Percentiles rank a stretch among this genome's conserved stretches.
Conservation (phyloP, 257 asterid species). For the Solanum sitiens region DNA sequence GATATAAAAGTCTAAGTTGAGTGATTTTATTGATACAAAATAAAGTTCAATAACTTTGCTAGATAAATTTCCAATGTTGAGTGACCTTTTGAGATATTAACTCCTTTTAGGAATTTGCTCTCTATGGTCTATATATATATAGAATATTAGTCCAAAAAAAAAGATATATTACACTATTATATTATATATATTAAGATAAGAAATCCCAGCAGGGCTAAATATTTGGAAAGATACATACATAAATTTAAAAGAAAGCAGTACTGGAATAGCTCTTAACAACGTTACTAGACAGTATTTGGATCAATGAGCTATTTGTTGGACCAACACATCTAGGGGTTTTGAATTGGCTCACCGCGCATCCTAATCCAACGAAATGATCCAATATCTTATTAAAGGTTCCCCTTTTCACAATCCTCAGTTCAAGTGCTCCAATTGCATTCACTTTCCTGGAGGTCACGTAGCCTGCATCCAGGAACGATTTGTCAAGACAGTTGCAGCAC, state of each 20-base stretch:
- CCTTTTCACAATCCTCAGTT: slow-evolving; percentile 48
- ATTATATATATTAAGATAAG: neutral
- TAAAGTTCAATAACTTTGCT: no score
- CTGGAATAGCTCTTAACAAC: slow-evolving; percentile 59
- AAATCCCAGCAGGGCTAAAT: neutral
- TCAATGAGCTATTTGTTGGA: slow-evolving; percentile 36
- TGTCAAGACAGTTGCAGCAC: slow-evolving; percentile 84
- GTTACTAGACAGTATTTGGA: slow-evolving; percentile 51
- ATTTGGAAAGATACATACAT: neutral
- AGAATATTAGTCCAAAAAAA: neutral
- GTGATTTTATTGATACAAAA: no score
- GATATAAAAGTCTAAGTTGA: no score
- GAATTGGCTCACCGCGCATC: slow-evolving; percentile 96
- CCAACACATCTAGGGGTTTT: slow-evolving; percentile 88
- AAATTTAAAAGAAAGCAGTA: slow-evolving; percentile 20
- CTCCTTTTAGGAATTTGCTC: neutral
- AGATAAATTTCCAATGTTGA: no score
- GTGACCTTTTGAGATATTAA: no score
- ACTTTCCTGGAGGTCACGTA: slow-evolving; percentile 63
- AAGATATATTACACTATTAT: neutral
- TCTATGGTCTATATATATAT: neutral
- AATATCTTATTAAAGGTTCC: slow-evolving; percentile 79
- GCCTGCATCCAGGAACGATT: slow-evolving; percentile 68
- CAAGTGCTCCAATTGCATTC: slow-evolving; percentile 51
- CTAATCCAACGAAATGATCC: slow-evolving; percentile 78